A percentile compares a stretch with the other conserved stretches of the same genome.
These are phyloP conservation scores for Polymyxa betae DNA, from an alignment of 208 protist genomes.

Conservation along the genomic window DNA sequence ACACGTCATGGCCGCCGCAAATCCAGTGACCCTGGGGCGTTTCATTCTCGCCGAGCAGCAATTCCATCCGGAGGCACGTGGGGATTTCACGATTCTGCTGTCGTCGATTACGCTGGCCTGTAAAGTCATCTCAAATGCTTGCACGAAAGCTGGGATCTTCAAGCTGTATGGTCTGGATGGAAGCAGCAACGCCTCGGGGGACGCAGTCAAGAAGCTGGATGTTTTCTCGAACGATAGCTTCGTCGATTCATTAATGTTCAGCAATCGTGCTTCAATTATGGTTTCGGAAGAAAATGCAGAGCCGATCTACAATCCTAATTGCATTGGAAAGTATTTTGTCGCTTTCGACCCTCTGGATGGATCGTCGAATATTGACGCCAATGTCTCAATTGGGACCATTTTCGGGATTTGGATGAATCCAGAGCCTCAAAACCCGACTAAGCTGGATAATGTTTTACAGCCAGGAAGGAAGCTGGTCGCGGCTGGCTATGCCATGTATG, in stretches of 20 bases:
- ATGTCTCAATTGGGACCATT: slow-evolving; percentile 89
- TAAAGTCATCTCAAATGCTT: slow-evolving; percentile 51
- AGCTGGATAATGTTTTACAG: neutral
- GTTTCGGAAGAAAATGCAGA: slow-evolving; percentile 1
- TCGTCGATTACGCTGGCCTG: slow-evolving; percentile 31
- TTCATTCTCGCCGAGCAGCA: slow-evolving; percentile 40
- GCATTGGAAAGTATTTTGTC: slow-evolving; percentile 51
- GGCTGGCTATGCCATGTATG: slow-evolving; percentile 57
- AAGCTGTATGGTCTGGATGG: slow-evolving; percentile 55
- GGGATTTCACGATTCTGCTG: slow-evolving; percentile 49
- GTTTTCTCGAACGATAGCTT: slow-evolving; percentile 60
- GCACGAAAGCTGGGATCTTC: slow-evolving; percentile 35
- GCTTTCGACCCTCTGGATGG: slow-evolving; percentile 66
- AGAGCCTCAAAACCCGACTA: neutral
- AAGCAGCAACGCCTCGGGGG: slow-evolving; percentile 51
- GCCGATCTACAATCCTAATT: neutral
- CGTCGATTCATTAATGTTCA: slow-evolving; percentile 45
- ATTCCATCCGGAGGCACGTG: slow-evolving; percentile 12
- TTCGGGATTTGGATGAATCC: slow-evolving; percentile 76
- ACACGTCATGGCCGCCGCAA: too few species aligned
- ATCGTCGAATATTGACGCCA: slow-evolving; percentile 84
- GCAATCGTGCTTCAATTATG: slow-evolving; percentile 25
- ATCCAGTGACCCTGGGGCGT: neutral
- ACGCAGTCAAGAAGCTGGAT: slow-evolving; percentile 60
- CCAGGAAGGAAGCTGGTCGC: neutral